Base-by-base conservation (phyloP, 75 land plant genomes). In the Larix kaempferi region DNA sequence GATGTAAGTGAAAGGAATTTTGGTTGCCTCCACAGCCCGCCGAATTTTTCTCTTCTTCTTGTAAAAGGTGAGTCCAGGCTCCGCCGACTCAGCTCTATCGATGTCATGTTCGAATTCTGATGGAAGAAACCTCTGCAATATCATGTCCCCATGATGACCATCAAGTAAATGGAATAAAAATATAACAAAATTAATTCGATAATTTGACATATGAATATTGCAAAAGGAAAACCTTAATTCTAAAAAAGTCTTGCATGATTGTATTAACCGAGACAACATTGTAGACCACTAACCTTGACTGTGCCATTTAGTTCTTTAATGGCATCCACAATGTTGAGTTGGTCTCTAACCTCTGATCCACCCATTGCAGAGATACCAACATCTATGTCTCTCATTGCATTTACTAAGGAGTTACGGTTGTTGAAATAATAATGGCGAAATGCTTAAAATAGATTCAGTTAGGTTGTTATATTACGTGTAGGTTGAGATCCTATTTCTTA, bases 31-130 rank as follows among this genome's bases (percentile, higher is more conserved):
- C 8, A 82, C 55, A 10, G 81, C 79, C 25, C 89, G 80, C 22
- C 94, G 78, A 19, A 93, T 83, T 21, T 61, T 59, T 22, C 81
- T 61, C 81, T 93, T 93, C 5, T 78, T 79, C 2, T 54, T 75
- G 81, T 84, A 91, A 77, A 91, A 76, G 17, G 15, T 77, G 4
- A 80, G 74, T 22, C 80, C 84, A 0, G 89, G 85, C 76, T 86
- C 79, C 74, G 82, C 83, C 1, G 86, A 88, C 13, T 85, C 67
- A 10, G 86, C 76, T 27, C 78, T 76, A 71, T 85, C 89, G 25
- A 79, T 73, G 16, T 93, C 95, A 54, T 79, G 87, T 11, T 94
- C 94, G 74, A 89, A 91, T 73, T 93, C 94, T 11, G 95, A 93
- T 3, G 94, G 95, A 49, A 93, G 16, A 67, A 91, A 91, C 59